Evolutionary conservation across 208 protist genomes (phyloP).

Genomic region (Acanthamoeba culbertsoni): DNA sequence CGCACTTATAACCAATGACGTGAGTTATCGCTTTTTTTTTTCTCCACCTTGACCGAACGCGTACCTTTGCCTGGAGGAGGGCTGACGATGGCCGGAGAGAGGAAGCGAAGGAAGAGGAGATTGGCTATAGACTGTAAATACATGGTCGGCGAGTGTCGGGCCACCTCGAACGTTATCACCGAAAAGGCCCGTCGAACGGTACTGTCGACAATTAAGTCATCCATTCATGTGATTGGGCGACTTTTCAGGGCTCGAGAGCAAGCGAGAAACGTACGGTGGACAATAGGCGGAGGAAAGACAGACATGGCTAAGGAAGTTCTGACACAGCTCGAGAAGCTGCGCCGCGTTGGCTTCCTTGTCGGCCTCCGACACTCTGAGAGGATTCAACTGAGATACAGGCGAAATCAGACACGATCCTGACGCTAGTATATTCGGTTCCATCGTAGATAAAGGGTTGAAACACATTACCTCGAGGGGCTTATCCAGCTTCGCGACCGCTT

Average conservation of each 20-base stretch:
- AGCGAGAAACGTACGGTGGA: neutral
- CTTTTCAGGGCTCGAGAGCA: neutral
- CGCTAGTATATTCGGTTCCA: neutral
- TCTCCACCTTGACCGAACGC: neutral
- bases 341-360: neutral
- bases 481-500: neutral
- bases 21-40: no score
- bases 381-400: neutral
- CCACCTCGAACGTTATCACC: neutral
- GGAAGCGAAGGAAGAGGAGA: neutral
- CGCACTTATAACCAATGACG: no score
- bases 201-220: neutral
- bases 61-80: neutral
- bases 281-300: neutral
- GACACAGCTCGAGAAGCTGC: neutral
- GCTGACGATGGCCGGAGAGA: neutral
- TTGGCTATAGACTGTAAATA: neutral
- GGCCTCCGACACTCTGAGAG: neutral
- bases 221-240: neutral
- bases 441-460: neutral
- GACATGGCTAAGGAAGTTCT: neutral
- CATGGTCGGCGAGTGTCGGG: neutral
- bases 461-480: neutral
- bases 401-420: neutral
- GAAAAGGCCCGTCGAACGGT: neutral